Evolutionary conservation across 2,329 filamentous ascomycete genomes (phyloP).

Genomic region (Cladosporium sp.): DNA sequence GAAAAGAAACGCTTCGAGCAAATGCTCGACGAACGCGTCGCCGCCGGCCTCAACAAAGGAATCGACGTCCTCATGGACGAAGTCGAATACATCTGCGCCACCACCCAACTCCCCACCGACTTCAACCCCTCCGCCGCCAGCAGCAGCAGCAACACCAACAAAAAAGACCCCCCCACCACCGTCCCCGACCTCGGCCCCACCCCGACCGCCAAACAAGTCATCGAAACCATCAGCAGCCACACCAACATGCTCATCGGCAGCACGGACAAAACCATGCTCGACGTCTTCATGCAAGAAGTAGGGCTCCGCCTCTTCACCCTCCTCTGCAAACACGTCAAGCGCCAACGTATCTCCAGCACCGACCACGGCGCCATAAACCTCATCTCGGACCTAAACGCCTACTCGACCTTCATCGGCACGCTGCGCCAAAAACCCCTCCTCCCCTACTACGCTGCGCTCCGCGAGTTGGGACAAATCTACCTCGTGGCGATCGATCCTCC

Average conservation of each 20-base stretch:
- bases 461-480: conserved; percentile 93
- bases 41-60: conserved; percentile 91
- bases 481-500: conserved; percentile 60
- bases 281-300: conserved; percentile 98
- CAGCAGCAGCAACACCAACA: conserved; percentile 30
- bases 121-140: conserved; percentile 66
- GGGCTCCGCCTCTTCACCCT: conserved; percentile 86
- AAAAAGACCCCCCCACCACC: conserved; percentile 27
- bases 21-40: conserved; percentile 95
- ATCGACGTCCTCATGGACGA: conserved; percentile 98
- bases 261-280: conserved; percentile 95
- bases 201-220: conserved; percentile 70
- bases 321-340: conserved; percentile 95
- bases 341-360: conserved; percentile 76
- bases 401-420: conserved; percentile 71
- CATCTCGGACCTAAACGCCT: conserved; percentile 95
- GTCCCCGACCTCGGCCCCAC: conserved; percentile 65
- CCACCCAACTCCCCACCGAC: conserved; percentile 78
- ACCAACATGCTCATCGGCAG: conserved; percentile 90
- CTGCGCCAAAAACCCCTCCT: conserved; percentile 79
- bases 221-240: conserved; percentile 80
- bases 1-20: conserved; percentile 99
- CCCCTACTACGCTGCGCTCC: conserved; percentile 84
- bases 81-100: conserved; percentile 90
- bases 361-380: conserved; percentile 71